Evolutionary conservation across 2,329 filamentous ascomycete species (phyloP), one percentile per base, ranked within the genome.

Genomic region (Parascedosporium putredinis): DNA sequence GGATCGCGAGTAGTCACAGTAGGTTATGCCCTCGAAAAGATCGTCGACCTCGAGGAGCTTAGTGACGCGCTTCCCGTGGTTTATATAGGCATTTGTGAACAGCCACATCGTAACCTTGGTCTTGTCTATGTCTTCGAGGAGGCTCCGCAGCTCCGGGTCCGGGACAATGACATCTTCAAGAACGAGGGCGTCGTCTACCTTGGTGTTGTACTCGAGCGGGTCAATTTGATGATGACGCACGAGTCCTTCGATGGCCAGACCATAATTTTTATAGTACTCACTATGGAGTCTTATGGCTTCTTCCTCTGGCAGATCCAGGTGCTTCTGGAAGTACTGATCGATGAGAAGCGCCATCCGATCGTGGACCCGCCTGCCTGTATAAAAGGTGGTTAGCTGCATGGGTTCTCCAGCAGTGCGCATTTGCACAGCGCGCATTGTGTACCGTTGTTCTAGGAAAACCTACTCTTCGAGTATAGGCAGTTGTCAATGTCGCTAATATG

Each of bases 141-240:
- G 67, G 59, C 77, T 73, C 46, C 88, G 83, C 38, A 97, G 73
- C 59, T 82, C 73, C 1, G 82, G 76, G 58, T 94, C 81, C 0
- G 88, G 87, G 61, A 83, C 83, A 62, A 98, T 84, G 60, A 97
- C 79, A 16, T 78, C 73, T 60, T 96, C 88, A 3, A 98, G 76
- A 0, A 93, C 90, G 20, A 98, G 70, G 2, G 93, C 93, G 64
- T 98, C 93, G 62, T 98, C 93, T 10, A 98, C 93, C 67, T 95
- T 84, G 55, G 78, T 70, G 65, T 98, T 98, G 72, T 97, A 98
- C 50, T 94, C 89, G 4, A 98, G 74, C 1, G 93, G 87, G 60
- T 97, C 88, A 59, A 98, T 95, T 66, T 95, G 83, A 70, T 98
- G 93, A 67, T 96, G 86, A 8, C 88, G 83, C 33, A 95, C 88